phyloP scores from a whole-genome alignment of 2,329 filamentous ascomycete genomes.

The Neonectria sp. region DNA sequence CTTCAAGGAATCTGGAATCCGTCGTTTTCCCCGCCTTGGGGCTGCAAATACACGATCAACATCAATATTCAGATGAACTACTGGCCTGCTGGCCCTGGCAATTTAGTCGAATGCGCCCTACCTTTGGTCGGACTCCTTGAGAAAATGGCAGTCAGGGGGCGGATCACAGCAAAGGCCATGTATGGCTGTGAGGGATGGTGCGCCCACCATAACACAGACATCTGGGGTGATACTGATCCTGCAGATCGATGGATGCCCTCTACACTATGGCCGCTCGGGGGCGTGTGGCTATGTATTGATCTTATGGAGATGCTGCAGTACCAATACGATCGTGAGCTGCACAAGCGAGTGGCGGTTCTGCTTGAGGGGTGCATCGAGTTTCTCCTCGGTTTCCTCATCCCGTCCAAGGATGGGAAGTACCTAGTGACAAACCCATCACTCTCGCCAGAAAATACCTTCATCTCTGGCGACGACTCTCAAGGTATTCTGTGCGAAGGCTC shows the following conservation, averaged over 20 bases:
- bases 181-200: constrained; percentile 56
- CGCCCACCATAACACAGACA: constrained; percentile 57
- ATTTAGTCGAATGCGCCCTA: constrained; percentile 56
- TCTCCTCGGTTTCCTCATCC: constrained; percentile 55
- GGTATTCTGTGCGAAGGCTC: constrained; percentile 47
- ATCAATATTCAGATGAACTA: constrained; percentile 70
- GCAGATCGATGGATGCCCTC: constrained; percentile 52
- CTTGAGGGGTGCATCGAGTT: constrained; percentile 55
- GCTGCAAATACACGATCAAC: constrained; percentile 65
- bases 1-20: constrained; percentile 56
- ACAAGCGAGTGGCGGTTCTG: constrained; percentile 46
- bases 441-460: constrained; percentile 45
- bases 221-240: constrained; percentile 57
- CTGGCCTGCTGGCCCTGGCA: constrained; percentile 56
- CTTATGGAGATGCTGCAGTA: constrained; percentile 45
- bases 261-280: constrained; percentile 45
- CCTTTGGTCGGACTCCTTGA: constrained; percentile 56
- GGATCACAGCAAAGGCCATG: constrained; percentile 53
- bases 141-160: constrained; percentile 46
- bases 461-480: constrained; percentile 27
- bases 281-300: constrained; percentile 45
- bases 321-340: constrained; percentile 36
- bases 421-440: constrained; percentile 46
- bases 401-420: constrained; percentile 44
- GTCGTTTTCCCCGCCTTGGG: constrained; percentile 56